Percentiles rank a stretch among this genome's conserved stretches.
phyloP scores from a whole-genome alignment of 2,329 filamentous ascomycete species.

The Xylariaceae sp. region DNA sequence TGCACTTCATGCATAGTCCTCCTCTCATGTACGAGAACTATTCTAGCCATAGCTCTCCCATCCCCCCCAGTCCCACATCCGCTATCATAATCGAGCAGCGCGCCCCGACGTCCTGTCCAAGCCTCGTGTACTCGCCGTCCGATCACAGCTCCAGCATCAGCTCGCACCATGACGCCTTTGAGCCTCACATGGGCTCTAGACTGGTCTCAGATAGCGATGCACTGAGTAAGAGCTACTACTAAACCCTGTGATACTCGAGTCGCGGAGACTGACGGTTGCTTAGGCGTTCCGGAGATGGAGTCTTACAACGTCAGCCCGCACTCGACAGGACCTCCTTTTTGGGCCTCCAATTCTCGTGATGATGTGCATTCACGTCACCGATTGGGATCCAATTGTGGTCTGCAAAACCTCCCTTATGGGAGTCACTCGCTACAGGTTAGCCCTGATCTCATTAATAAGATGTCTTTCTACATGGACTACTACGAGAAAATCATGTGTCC shows the following conservation, averaged over 20 bases:
- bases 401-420: slow-evolving; percentile 45
- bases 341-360: slow-evolving; percentile 42
- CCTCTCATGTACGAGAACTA: slow-evolving; percentile 54
- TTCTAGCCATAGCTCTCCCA: slow-evolving; percentile 46
- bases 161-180: slow-evolving; percentile 55
- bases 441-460: slow-evolving; percentile 65
- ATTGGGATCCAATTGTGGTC: slow-evolving; percentile 41
- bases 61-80: slow-evolving; percentile 51
- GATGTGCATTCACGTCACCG: slow-evolving; percentile 38
- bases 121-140: slow-evolving; percentile 55
- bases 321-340: slow-evolving; percentile 42
- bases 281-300: slow-evolving; percentile 50
- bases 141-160: slow-evolving; percentile 56
- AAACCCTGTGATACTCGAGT: slow-evolving; percentile 19
- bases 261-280: slow-evolving; percentile 30
- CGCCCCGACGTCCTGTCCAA: slow-evolving; percentile 56
- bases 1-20: slow-evolving; percentile 52
- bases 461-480: slow-evolving; percentile 87
- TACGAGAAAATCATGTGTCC: slow-evolving; percentile 90
- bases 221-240: slow-evolving; percentile 46
- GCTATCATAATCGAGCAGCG: slow-evolving; percentile 53
- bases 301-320: slow-evolving; percentile 47
- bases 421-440: slow-evolving; percentile 47
- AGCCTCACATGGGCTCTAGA: slow-evolving; percentile 49
- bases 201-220: slow-evolving; percentile 51